Conservation (phyloP, 2,329 filamentous ascomycete species). For the Cladosporium phlei region DNA sequence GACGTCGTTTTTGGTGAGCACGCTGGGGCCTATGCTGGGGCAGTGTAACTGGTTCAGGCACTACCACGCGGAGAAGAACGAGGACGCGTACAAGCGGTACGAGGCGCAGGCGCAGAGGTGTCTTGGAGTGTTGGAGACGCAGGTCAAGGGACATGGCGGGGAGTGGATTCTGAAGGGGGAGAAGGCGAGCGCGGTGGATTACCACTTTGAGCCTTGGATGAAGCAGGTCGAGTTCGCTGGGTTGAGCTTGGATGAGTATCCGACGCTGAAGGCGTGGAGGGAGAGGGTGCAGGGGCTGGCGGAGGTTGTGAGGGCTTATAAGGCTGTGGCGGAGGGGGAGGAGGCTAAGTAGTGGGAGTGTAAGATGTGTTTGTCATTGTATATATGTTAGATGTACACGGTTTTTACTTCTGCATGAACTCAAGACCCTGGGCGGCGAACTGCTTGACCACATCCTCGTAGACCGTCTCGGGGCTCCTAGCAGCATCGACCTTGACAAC, state of each 20-base stretch:
- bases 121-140: conserved; percentile 39
- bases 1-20: conserved; percentile 41
- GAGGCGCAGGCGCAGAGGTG: conserved; percentile 39
- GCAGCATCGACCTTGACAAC: conserved; percentile 78
- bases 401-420: conserved; percentile 12
- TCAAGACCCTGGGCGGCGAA: conserved; percentile 42
- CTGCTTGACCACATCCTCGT: conserved; percentile 48
- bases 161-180: conserved; percentile 36
- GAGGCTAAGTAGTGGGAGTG: neutral
- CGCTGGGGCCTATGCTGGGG: conserved; percentile 40
- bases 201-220: conserved; percentile 9
- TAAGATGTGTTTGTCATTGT: neutral
- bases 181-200: conserved; percentile 18
- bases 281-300: conserved; percentile 31
- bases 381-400: neutral
- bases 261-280: conserved; percentile 38
- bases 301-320: conserved; percentile 36
- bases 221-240: conserved; percentile 32
- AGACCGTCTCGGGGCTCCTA: conserved; percentile 60
- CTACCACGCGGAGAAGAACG: conserved; percentile 37
- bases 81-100: conserved; percentile 40
- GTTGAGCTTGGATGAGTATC: conserved; percentile 38
- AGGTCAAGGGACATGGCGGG: conserved; percentile 37
- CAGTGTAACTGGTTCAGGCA: conserved; percentile 40
- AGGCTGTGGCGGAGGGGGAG: conserved; percentile 6